Evolutionary conservation across 176 grass and related monocot genomes (phyloP).

Genomic region (Thalia dealbata): DNA sequence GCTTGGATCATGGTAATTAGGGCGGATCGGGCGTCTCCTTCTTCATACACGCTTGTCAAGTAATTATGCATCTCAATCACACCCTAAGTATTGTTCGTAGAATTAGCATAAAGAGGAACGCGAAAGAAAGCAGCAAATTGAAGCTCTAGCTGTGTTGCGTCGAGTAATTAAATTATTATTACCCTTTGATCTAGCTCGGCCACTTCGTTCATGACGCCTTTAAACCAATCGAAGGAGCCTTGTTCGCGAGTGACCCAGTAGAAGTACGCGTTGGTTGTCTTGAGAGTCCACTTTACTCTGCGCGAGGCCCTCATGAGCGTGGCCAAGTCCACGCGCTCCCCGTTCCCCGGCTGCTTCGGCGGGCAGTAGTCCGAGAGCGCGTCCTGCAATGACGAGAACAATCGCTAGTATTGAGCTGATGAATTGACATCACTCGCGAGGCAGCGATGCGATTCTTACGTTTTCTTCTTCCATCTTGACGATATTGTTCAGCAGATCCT

Average conservation of each 20-base stretch:
- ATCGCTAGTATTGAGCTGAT: not conserved
- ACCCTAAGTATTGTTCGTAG: constrained; percentile 36
- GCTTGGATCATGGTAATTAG: constrained; percentile 99
- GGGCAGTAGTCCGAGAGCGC: constrained; percentile 68
- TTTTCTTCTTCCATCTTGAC: constrained; percentile 88
- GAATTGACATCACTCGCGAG: not conserved
- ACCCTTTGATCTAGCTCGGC: constrained; percentile 92
- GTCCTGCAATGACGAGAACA: constrained; percentile 34
- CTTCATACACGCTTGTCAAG: constrained; percentile 96
- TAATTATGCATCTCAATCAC: constrained; percentile 99
- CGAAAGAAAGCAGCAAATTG: too few relatives aligned
- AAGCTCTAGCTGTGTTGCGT: too few relatives aligned
- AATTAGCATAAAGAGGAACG: constrained; percentile 16
- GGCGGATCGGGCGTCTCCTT: constrained; percentile 91
- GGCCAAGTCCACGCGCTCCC: constrained; percentile 63
- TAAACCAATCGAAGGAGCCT: constrained; percentile 99
- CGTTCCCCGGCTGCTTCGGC: constrained; percentile 40
- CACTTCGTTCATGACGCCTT: constrained; percentile 97
- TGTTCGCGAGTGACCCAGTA: constrained; percentile 99
- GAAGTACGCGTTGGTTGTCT: constrained; percentile 95
- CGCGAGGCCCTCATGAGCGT: constrained; percentile 68
- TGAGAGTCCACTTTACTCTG: constrained; percentile 54
- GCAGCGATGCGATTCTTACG: constrained; percentile 24
- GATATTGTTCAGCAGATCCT: constrained; percentile 95
- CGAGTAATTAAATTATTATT: not conserved